A percentile compares a stretch with the other conserved stretches of the same genome.
Evolutionary conservation across 345 rosid genomes (phyloP).

Genomic region (Microcos paniculata): DNA sequence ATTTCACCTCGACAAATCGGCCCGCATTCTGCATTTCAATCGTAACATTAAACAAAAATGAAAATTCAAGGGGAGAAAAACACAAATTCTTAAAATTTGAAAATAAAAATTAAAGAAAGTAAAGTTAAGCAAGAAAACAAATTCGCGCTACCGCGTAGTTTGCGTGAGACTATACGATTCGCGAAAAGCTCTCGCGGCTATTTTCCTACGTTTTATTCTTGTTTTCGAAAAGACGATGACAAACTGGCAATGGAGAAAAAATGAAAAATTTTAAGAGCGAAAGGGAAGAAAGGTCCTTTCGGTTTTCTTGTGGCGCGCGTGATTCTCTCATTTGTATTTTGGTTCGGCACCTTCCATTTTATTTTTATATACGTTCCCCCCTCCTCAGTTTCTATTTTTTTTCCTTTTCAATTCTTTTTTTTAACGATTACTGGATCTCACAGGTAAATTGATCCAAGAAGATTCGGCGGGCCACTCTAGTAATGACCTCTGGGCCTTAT

Average conservation of each 20-base stretch:
- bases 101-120: not conserved
- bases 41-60: not conserved
- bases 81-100: not conserved
- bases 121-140: conserved; percentile 26
- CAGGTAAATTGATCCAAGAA: not conserved
- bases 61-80: not conserved
- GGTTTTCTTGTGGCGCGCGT: conserved; percentile 21
- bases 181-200: conserved; percentile 11
- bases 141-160: conserved; percentile 34
- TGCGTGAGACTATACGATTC: conserved; percentile 22
- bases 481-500: too few species aligned
- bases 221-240: not conserved
- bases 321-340: conserved; percentile 26
- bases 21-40: conserved; percentile 13
- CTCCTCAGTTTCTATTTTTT: not conserved
- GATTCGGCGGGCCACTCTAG: too few species aligned
- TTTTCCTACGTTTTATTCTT: not conserved
- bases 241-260: not conserved
- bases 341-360: not conserved
- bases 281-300: not conserved
- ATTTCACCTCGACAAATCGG: conserved; percentile 2
- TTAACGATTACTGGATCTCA: not conserved
- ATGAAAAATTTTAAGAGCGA: not conserved
- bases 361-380: conserved; percentile 10
- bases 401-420: not conserved